Base-by-base conservation (phyloP, 805 yeast species). In the Saccharomycopsis olivae region DNA sequence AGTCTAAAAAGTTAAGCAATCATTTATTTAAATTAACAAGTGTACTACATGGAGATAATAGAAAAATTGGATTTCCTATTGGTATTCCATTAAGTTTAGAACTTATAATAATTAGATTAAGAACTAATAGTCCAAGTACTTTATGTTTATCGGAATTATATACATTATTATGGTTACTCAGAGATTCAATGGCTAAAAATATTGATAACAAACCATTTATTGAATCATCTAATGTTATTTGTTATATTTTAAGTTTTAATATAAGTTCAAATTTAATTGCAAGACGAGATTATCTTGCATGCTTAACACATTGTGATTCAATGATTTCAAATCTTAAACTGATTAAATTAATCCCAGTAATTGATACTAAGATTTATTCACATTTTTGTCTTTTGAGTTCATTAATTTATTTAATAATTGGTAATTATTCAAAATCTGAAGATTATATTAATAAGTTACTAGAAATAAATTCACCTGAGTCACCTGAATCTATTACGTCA, bases 231-330 rank as follows among this genome's bases (percentile, higher is more conserved):
- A 27, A 25, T 13, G 29, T 38, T 18, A 25, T 38, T 4, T 15
- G 49, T 8, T 41, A 42, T 23, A 30, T 48, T 2, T 15, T 53
- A 2, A 46, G 52, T 16, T 49, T 47, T 35, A 51, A 49, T 4
- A 34, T 55, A 4, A 49, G 53, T 14, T 50, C 55, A 4, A 42
- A 50, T 15, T 40, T 54, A n/a, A 51, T 55, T 20, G 56, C 53
- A 2, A 54, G 53, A 40, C 49, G 57, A 39, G 55, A 55, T 32
- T 55, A 55, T 29, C 39, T 46, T 1, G 51, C 56, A 2, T 53
- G 50, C 44, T 39, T 54, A 17, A 49, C 57, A 0, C 47, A 49
- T 24, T 49, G 53, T 0, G 48, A 51, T 21, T 43, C 53, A 10
- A 45, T 51, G 4, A 27, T 44, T 4, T 37, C 39, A 13, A 19